phyloP scores from a whole-genome alignment of 2,329 filamentous ascomycete species.

The Cordyceps cicadae region DNA sequence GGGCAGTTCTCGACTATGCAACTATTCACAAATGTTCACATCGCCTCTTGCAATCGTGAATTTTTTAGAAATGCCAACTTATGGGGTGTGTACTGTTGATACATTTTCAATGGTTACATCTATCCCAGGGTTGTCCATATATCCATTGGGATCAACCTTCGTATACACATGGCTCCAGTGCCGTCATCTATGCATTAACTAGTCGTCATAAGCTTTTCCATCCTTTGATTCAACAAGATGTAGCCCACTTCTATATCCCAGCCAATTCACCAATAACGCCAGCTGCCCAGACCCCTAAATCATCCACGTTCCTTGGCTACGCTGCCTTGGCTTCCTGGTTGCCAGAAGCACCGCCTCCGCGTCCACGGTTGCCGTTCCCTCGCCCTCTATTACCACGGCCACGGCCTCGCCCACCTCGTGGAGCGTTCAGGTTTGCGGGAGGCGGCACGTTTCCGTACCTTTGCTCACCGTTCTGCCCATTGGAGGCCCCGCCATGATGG shows the following conservation, averaged over 20 bases:
- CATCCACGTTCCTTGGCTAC: neutral
- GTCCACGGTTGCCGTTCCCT: constrained; percentile 26
- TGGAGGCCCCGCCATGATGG: constrained; percentile 19
- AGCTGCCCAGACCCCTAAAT: neutral
- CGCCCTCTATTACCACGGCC: constrained; percentile 33
- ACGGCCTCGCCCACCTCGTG: constrained; percentile 32
- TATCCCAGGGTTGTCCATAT: neutral
- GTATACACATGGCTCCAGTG: neutral
- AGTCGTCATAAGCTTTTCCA: neutral
- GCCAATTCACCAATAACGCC: neutral
- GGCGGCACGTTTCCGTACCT: constrained; percentile 52
- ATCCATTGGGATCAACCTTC: neutral
- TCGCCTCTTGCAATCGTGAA: neutral
- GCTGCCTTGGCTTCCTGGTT: constrained; percentile 7
- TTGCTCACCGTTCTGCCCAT: constrained; percentile 17
- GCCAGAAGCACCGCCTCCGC: constrained; percentile 24
- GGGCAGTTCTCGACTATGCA: neutral
- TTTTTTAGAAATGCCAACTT: neutral
- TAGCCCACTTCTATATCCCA: neutral
- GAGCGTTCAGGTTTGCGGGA: constrained; percentile 45
- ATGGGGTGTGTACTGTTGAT: neutral
- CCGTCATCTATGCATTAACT: neutral
- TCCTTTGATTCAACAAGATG: neutral
- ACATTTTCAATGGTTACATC: neutral
- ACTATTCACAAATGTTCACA: neutral